Percentiles rank a stretch among this genome's conserved stretches.
Evolutionary conservation across 192 early-diverging fungal genomes (phyloP).

Genomic region (Haplosporangium gracile): DNA sequence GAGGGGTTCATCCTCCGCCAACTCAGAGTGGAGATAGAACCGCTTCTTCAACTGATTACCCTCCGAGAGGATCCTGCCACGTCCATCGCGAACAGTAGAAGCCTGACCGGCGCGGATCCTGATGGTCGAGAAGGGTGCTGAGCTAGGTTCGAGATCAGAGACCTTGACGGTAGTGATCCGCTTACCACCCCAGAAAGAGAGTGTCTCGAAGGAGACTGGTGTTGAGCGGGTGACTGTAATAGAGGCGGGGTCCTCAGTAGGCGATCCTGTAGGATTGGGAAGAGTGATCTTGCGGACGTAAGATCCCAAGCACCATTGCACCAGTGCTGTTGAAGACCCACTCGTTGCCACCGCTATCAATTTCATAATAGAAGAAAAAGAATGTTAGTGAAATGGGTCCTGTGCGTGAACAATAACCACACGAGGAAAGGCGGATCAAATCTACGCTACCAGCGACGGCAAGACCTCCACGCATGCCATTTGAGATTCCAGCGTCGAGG

Average conservation of each 20-base stretch:
- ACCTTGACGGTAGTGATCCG: constrained; percentile 60
- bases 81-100: constrained; percentile 37
- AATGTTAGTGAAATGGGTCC: background rate
- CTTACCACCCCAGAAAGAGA: constrained; percentile 49
- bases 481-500: constrained; percentile 64
- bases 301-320: constrained; percentile 70
- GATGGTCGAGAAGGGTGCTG: constrained; percentile 66
- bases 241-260: constrained; percentile 10
- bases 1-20: constrained; percentile 55
- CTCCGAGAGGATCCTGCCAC: constrained; percentile 47
- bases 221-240: constrained; percentile 58
- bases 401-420: background rate
- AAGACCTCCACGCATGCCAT: constrained; percentile 60
- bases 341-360: constrained; percentile 64
- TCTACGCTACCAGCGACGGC: constrained; percentile 58
- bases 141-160: constrained; percentile 63
- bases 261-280: background rate
- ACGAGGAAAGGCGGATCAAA: background rate
- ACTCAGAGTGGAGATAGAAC: constrained; percentile 64
- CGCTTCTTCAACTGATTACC: constrained; percentile 56
- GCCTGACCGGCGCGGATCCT: constrained; percentile 56
- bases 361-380: background rate
- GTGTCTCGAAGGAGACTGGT: constrained; percentile 60
- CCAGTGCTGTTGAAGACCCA: constrained; percentile 66
- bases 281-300: constrained; percentile 66